Base-by-base conservation (phyloP, 2,329 filamentous ascomycete species). In the Penicillium sp. region DNA sequence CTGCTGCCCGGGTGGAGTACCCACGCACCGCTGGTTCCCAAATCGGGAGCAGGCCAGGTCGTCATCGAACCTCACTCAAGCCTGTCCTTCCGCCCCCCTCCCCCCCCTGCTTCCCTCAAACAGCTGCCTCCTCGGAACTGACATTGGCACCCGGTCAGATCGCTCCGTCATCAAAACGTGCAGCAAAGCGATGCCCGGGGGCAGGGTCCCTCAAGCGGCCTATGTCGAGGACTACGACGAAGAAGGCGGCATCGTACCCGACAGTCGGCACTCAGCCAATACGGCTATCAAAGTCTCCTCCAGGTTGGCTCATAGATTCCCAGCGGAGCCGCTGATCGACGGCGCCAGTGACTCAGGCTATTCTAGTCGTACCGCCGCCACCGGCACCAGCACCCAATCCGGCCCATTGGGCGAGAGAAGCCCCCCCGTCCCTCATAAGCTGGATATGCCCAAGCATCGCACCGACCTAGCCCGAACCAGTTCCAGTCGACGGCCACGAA, bases 261-360 rank as follows among this genome's bases (percentile, higher is more conserved):
- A 73, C 48, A 75, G 75, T 54, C 70, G 67, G 55, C 69, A 69
- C 57, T 71, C 71, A 46, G 57, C 57, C 49, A 56, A 57, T 58
- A 55, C 53, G 37, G 51, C 52, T 55, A 76, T 76, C 66, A 78
- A 79, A 66, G 66, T 75, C 69, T 69, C 72, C 54, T 73, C 76
- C 47, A 70, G 71, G 54, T 60, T 69, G 52, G 67, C 73, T 48
- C 54, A 68, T 48, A 65, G 58, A 67, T 64, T 55, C 65, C 48
- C 56, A 44, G 49, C 50, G 43, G 64, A 62, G 52, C 57, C 59
- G 49, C 65, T 66, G 56, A 67, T 70, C 51, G 75, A 80, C 65
- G 69, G 71, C 61, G 73, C 75, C 57, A 80, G 76, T 67, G 80
- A 84, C 67, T 82, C 79, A 56, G 80, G 80, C 59, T 82, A 82